A percentile compares a stretch with the other conserved stretches of the same genome.
Conservation (phyloP, 2,329 filamentous ascomycete genomes). For the Curvularia sp. region DNA sequence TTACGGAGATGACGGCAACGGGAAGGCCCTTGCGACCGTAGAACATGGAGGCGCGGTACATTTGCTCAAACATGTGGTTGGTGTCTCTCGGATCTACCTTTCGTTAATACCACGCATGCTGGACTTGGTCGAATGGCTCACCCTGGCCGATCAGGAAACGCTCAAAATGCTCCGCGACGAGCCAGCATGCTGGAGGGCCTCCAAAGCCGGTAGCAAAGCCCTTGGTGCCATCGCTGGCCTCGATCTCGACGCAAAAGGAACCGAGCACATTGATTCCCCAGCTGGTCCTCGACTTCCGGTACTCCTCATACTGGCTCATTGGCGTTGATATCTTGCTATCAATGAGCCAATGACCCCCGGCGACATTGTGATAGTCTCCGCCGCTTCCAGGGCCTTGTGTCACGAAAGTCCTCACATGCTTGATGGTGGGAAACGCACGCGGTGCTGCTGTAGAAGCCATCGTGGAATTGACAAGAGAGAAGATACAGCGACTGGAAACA, state of each 20-base stretch:
- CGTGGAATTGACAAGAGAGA: conserved; percentile 13
- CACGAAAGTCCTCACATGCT: conserved; percentile 74
- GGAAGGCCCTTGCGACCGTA: conserved; percentile 93
- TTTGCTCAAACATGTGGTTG: conserved; percentile 91
- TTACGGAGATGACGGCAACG: conserved; percentile 89
- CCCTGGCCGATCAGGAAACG: conserved; percentile 84
- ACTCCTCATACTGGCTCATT: conserved; percentile 87
- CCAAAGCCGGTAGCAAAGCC: conserved; percentile 95
- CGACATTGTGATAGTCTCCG: conserved; percentile 87
- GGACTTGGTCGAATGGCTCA: conserved; percentile 36
- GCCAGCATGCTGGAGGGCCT: conserved; percentile 91
- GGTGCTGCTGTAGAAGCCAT: conserved; percentile 41
- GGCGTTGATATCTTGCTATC: conserved; percentile 92
- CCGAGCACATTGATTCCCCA: conserved; percentile 97
- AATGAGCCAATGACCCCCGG: conserved; percentile 77
- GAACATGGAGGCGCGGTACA: conserved; percentile 96
- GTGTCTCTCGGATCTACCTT: conserved; percentile 82
- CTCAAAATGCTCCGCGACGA: conserved; percentile 91
- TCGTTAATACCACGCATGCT: background rate
- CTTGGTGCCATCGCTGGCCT: conserved; percentile 87
- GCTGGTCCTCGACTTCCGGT: conserved; percentile 83
- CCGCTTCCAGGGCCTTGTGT: conserved; percentile 66
- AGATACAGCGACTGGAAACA: conserved; percentile 11
- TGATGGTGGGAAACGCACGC: conserved; percentile 75
- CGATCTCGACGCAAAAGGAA: conserved; percentile 89